Conservation (phyloP, 2,329 filamentous ascomycete genomes). For the Beauveria scarabaeidicola region DNA sequence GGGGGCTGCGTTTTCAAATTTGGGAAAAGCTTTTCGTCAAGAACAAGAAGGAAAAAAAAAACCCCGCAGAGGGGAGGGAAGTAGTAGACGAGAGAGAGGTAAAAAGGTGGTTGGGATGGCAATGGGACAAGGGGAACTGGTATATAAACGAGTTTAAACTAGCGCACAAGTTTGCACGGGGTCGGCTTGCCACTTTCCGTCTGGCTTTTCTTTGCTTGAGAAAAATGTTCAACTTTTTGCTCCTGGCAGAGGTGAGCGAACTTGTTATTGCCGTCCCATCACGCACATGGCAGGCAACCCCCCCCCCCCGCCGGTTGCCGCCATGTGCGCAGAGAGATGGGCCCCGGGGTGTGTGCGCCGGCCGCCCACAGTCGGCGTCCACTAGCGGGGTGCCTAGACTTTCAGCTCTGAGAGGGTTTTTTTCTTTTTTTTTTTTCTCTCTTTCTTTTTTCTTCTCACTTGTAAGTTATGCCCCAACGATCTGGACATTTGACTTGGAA, state of each 20-base stretch:
- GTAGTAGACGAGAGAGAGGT: neutral
- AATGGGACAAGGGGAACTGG: neutral
- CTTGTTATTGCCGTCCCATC: neutral
- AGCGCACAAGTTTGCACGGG: neutral
- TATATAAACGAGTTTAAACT: constrained; percentile 1
- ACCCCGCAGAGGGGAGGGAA: neutral
- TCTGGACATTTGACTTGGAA: no score
- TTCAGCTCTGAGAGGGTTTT: neutral
- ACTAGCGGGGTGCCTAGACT: neutral
- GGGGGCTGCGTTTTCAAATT: no score
- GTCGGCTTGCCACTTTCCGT: neutral
- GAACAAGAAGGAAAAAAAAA: no score
- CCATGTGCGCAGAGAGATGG: neutral
- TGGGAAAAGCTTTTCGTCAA: no score
- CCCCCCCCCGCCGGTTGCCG: neutral
- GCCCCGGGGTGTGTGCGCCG: neutral
- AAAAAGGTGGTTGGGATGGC: neutral
- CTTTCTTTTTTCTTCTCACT: no score
- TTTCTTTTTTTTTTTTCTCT: neutral
- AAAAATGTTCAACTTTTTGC: no score
- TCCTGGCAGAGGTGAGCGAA: no score
- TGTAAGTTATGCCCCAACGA: no score
- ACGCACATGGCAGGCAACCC: neutral
- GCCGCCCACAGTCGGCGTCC: neutral
- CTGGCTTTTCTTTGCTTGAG: neutral